Conservation (phyloP, 768 basidiomycete genomes). For the Leccinum rimulosum region DNA sequence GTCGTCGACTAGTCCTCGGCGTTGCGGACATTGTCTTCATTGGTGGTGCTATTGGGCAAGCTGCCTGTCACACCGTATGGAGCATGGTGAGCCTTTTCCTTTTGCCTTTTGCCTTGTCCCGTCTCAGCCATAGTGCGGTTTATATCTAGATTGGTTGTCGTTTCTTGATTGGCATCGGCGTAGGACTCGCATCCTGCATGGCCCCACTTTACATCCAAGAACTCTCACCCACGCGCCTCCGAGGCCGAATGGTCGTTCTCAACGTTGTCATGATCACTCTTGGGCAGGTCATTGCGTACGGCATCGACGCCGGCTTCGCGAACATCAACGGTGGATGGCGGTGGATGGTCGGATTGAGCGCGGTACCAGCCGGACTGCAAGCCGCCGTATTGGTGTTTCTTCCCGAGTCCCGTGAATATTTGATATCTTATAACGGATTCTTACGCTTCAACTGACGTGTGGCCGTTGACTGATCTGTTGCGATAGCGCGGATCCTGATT, state of each 20-base stretch:
- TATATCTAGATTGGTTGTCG: constrained; percentile 59
- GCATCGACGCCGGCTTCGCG: constrained; percentile 65
- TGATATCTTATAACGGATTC: background rate
- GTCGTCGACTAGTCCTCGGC: constrained; percentile 60
- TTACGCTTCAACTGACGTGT: background rate
- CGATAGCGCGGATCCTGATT: constrained; percentile 62
- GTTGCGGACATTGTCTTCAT: constrained; percentile 75
- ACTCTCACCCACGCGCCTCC: constrained; percentile 67
- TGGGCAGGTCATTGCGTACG: constrained; percentile 79
- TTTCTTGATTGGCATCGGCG: constrained; percentile 72
- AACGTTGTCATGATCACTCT: constrained; percentile 83
- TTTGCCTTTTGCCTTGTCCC: background rate
- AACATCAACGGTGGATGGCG: constrained; percentile 67
- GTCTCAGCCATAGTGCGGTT: background rate
- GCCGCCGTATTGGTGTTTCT: constrained; percentile 58
- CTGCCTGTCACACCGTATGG: constrained; percentile 66
- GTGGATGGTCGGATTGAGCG: constrained; percentile 81
- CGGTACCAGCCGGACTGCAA: constrained; percentile 65
- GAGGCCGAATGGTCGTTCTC: constrained; percentile 75
- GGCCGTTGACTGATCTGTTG: background rate
- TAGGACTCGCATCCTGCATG: constrained; percentile 73
- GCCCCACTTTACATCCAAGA: constrained; percentile 86
- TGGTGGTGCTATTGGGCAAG: constrained; percentile 68
- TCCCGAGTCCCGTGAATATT: constrained; percentile 71
- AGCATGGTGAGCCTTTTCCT: constrained; percentile 49